These are phyloP conservation scores for Fusarium nematophilum DNA, from an alignment of 2,329 filamentous ascomycete species.

Conservation along the genomic window DNA sequence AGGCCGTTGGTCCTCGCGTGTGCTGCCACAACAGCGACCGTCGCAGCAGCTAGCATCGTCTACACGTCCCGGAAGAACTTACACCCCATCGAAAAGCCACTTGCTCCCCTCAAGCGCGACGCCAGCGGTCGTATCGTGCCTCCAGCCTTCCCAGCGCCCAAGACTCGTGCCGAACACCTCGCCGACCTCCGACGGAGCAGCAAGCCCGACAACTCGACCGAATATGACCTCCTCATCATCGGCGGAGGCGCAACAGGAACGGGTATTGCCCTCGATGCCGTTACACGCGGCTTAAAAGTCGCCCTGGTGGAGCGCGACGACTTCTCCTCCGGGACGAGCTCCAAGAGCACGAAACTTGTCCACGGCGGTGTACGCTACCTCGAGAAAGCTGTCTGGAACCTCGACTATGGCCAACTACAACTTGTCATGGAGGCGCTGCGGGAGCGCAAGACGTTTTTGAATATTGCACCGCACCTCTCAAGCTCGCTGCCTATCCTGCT, in stretches of 20 bases:
- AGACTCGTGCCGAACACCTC: constrained; percentile 52
- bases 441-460: constrained; percentile 85
- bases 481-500: constrained; percentile 87
- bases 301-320: constrained; percentile 86
- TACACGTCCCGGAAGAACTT: constrained; percentile 46
- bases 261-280: constrained; percentile 84
- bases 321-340: constrained; percentile 84
- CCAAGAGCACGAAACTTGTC: constrained; percentile 88
- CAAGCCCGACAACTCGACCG: constrained; percentile 56
- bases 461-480: constrained; percentile 85
- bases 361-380: constrained; percentile 87
- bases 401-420: constrained; percentile 85
- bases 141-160: constrained; percentile 51
- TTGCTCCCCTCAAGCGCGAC: constrained; percentile 52
- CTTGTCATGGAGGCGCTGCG: constrained; percentile 85
- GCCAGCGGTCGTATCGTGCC: constrained; percentile 51
- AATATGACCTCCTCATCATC: constrained; percentile 83
- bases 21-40: constrained; percentile 44
- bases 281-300: constrained; percentile 81
- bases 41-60: constrained; percentile 46
- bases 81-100: constrained; percentile 47
- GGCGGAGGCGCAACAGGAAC: constrained; percentile 83
- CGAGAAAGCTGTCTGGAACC: constrained; percentile 87
- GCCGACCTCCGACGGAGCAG: constrained; percentile 52
- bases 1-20: constrained; percentile 49